A percentile compares a stretch with the other conserved stretches of the same genome.
These are phyloP conservation scores for Corymbia calophylla DNA, from an alignment of 441 rosid genomes.

Conservation along the genomic window DNA sequence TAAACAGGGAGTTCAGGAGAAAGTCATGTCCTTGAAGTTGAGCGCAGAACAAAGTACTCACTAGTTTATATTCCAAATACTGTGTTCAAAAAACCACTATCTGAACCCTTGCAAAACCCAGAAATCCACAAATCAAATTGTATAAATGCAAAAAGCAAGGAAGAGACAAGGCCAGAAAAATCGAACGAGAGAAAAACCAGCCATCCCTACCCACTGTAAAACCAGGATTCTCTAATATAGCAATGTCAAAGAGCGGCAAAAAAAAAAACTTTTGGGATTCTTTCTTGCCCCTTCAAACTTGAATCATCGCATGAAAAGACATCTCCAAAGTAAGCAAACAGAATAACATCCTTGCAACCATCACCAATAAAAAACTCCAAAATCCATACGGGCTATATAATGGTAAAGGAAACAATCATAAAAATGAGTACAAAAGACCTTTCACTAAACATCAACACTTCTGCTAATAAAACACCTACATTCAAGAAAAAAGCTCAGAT, in stretches of 20 bases:
- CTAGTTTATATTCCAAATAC: neutral
- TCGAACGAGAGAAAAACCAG: neutral
- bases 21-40: neutral
- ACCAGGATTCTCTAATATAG: neutral
- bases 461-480: neutral
- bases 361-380: neutral
- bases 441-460: neutral
- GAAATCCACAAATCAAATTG: neutral
- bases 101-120: neutral
- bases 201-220: neutral
- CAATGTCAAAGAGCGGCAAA: neutral
- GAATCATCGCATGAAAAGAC: neutral
- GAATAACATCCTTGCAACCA: neutral
- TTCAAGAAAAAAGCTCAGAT: neutral
- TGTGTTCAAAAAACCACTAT: neutral
- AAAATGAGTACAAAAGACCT: neutral
- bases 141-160: neutral
- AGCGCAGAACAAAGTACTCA: neutral
- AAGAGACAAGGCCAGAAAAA: neutral
- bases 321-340: neutral
- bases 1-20: neutral
- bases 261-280: neutral
- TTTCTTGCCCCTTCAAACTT: neutral
- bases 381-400: neutral
- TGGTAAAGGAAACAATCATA: neutral